phyloP scores from a whole-genome alignment of 176 grass and related monocot genomes.

The Oryza glaberrima region DNA sequence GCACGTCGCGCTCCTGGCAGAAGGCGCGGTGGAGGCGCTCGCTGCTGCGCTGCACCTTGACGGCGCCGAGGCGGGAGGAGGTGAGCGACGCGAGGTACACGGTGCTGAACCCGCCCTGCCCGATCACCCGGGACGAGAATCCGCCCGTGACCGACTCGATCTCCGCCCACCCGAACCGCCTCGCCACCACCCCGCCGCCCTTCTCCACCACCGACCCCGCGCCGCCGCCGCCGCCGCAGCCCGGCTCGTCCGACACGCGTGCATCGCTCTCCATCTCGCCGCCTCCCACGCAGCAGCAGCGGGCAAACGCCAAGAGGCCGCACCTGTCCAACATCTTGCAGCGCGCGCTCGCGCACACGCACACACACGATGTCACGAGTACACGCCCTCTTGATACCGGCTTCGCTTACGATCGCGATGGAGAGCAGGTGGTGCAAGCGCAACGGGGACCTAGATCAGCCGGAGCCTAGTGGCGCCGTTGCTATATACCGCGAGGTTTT shows the following conservation, averaged over 20 bases:
- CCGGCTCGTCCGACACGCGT: slow-evolving; percentile 54
- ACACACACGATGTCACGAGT: not conserved
- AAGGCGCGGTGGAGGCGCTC: slow-evolving; percentile 66
- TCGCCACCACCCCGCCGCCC: not conserved
- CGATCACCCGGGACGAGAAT: slow-evolving; percentile 72
- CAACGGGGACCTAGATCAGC: not conserved
- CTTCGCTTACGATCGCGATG: not conserved
- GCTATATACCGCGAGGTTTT: slow-evolving; percentile 29
- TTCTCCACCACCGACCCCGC: not conserved
- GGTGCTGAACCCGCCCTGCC: slow-evolving; percentile 80
- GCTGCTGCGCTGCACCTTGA: slow-evolving; percentile 72
- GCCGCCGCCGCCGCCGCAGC: not conserved
- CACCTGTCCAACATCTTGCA: slow-evolving; percentile 47
- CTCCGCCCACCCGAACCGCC: slow-evolving; percentile 53
- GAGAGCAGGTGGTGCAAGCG: not conserved
- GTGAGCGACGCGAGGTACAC: slow-evolving; percentile 68
- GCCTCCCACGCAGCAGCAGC: slow-evolving; percentile 15
- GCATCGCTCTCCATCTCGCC: slow-evolving; percentile 9
- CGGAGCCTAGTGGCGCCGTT: slow-evolving; percentile 15
- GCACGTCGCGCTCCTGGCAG: slow-evolving; percentile 65
- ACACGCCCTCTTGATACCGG: not conserved
- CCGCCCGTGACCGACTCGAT: slow-evolving; percentile 58
- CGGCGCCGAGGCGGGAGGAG: slow-evolving; percentile 59
- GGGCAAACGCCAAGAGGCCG: slow-evolving; percentile 39
- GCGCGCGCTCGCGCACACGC: not conserved